A percentile compares a stretch with the other conserved stretches of the same genome.
These are phyloP conservation scores for Apiosordaria backusii DNA, from an alignment of 495 filamentous ascomycete species.

Conservation along the genomic window DNA sequence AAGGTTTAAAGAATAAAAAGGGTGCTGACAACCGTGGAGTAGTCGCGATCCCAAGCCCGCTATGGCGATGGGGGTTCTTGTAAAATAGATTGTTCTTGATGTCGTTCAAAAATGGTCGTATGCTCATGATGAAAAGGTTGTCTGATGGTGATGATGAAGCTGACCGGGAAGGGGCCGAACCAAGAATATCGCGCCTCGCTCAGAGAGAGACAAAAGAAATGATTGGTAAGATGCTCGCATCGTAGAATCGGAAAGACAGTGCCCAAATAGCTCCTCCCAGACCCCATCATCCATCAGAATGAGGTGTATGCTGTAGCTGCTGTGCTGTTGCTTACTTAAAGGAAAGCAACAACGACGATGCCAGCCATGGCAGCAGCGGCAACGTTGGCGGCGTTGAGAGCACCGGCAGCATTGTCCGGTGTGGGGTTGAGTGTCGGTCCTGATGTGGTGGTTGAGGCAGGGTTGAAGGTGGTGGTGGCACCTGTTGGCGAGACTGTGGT, in stretches of 20 bases:
- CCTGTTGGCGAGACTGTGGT: conserved; percentile 22
- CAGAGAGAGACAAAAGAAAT: conserved; percentile 41
- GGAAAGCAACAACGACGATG: conserved; percentile 42
- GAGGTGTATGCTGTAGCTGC: background rate
- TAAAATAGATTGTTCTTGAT: background rate
- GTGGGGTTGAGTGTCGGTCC: conserved; percentile 14
- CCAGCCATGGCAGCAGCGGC: conserved; percentile 44
- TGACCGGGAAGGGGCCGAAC: conserved; percentile 3
- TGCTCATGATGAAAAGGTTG: conserved; percentile 6
- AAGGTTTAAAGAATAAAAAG: conserved; percentile 4
- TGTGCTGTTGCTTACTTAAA: conserved; percentile 31
- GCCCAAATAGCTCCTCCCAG: background rate
- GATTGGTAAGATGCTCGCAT: conserved; percentile 43
- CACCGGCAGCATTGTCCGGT: conserved; percentile 32
- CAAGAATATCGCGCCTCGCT: conserved; percentile 24
- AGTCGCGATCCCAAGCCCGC: conserved; percentile 9
- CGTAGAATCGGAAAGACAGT: conserved; percentile 36
- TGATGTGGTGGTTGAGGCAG: conserved; percentile 25
- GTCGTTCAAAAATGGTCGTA: background rate
- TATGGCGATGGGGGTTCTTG: conserved; percentile 5
- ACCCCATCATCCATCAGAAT: conserved; percentile 4
- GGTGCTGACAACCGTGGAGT: conserved; percentile 5
- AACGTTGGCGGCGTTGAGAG: conserved; percentile 36
- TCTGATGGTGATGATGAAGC: background rate
- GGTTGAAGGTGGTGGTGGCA: conserved; percentile 24